Percentiles rank a stretch among this genome's conserved stretches.
These are phyloP conservation scores for Chaetoscypha palmicola DNA, from an alignment of 2,329 filamentous ascomycete genomes.

Conservation along the genomic window DNA sequence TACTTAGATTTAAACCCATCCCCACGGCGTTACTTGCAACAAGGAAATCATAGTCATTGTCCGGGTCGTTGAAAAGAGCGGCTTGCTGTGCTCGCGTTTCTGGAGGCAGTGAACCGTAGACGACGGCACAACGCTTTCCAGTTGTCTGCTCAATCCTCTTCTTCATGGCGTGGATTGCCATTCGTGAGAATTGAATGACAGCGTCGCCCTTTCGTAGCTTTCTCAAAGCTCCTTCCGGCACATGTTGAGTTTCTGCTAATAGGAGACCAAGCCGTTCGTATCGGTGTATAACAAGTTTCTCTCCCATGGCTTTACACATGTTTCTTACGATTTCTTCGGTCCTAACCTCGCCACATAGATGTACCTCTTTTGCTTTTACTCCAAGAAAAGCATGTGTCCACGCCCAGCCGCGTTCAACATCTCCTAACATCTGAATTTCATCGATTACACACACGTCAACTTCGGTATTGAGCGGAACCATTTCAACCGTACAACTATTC, in stretches of 20 bases:
- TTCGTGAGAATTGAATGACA: conserved; percentile 76
- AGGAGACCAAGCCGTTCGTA: conserved; percentile 82
- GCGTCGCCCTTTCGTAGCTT: conserved; percentile 83
- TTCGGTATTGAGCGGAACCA: conserved; percentile 47
- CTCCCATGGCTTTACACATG: conserved; percentile 71
- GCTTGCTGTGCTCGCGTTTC: conserved; percentile 92
- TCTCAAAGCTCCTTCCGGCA: conserved; percentile 52
- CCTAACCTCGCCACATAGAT: conserved; percentile 86
- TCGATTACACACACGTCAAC: conserved; percentile 92
- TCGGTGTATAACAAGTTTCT: conserved; percentile 71
- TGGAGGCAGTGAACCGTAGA: conserved; percentile 86
- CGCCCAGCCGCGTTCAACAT: conserved; percentile 74
- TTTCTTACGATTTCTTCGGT: conserved; percentile 71
- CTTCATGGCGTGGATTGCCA: conserved; percentile 76
- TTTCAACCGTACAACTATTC: conserved; percentile 89
- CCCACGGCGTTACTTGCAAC: conserved; percentile 94
- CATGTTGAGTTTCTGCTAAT: conserved; percentile 53
- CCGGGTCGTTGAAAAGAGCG: conserved; percentile 83
- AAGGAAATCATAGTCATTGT: conserved; percentile 92
- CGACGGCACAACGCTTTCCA: conserved; percentile 76
- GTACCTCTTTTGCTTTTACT: conserved; percentile 78
- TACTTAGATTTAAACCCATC: conserved; percentile 91
- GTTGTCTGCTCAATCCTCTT: conserved; percentile 68
- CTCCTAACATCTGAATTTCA: conserved; percentile 96
- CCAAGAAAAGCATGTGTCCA: conserved; percentile 92